Evolutionary conservation across 2,329 filamentous ascomycete genomes (phyloP), one percentile per base, ranked within the genome.

Genomic region (Aspergillus fumigatus): DNA sequence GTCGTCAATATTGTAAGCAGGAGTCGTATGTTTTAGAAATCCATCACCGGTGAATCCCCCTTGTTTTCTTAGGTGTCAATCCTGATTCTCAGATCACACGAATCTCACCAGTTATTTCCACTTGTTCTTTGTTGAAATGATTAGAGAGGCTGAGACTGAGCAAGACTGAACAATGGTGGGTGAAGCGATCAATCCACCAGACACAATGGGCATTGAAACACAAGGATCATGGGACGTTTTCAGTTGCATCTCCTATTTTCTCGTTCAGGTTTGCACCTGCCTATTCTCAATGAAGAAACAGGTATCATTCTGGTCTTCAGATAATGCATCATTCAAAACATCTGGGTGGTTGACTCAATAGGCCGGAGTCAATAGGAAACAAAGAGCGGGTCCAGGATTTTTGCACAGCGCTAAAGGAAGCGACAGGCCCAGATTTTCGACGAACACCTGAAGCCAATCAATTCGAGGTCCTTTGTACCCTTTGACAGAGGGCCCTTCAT

Each of bases 371-470:
- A 47, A 47, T 47, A 25, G 21, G 43, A 26, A 38, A 38, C 58
- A 41, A 57, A 48, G 53, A 50, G 54, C 50, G 11, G 11, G 4
- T 14, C 21, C 21, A 38, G 32, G 14, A 47, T 47, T 25, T 11
- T 47, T 25, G 43, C 43, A 47, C 43, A 21, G 43, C 43, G 43
- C 43, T 47, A 47, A 47, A 47, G 43, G 23, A 9, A 57, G 52
- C 51, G 50, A n/a, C 35, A 52, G n/a, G 49, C 41, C 48, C 54
- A 50, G 32, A 38, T 26, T 51, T 50, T 3, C 41, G 47, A 48
- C 45, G 53, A 35, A 49, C 43, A 7, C 26, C 40, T 45, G 57
- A 40, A 55, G 52, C 63, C 63, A 65, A 65, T 62, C 54, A 58
- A 59, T 56, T 17, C 21, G 21, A 43, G 10, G 4, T 19, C 21